Evolutionary conservation across 805 yeast genomes (phyloP), one percentile per base, ranked within the genome.

Genomic region (Wickerhamiella cacticola): DNA sequence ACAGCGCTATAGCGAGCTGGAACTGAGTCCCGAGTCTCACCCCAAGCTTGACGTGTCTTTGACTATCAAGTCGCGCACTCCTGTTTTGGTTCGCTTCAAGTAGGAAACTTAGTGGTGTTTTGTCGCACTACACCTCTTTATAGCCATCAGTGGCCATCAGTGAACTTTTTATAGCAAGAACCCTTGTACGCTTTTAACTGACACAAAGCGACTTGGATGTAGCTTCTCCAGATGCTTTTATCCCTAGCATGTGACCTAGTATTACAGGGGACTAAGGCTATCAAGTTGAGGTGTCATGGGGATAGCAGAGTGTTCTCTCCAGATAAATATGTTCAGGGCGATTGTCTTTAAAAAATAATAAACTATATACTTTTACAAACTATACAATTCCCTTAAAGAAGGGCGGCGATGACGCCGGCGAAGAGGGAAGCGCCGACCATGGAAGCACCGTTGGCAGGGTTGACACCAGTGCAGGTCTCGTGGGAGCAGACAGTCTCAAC

Each of bases 401-500:
- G 33, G n/a, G 33, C 33, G 5, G 33, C 33, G n/a, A 29, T 13
- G n/a, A 29, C n/a, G n/a, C 33, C 33, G n/a, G 33, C 33, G n/a
- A 29, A 13, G 33, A 29, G 5, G n/a, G 33, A 29, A 15, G n/a
- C 33, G n/a, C 33, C 33, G n/a, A 29, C 33, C 15, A 13, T 12
- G n/a, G 33, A 15, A 29, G 33, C 33, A 15, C n/a, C n/a, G 33
- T 29, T 29, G n/a, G 33, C 33, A 13, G n/a, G 31, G 26, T 28
- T 31, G 28, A 44, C 41, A 21, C 41, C 47, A 18, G 47, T 44
- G 47, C 47, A 44, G 35, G 41, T 29, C 21, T 24, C 34, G 31
- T 34, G 28, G 26, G 47, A 35, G 47, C 47, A 44, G 23, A 35
- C 41, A 12, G 47, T 44, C 47, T 44, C 47, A 31, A 39, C 35